A percentile compares a stretch with the other conserved stretches of the same genome.
Conservation (phyloP, 2,329 filamentous ascomycete species). For the Xylariaceae sp. region DNA sequence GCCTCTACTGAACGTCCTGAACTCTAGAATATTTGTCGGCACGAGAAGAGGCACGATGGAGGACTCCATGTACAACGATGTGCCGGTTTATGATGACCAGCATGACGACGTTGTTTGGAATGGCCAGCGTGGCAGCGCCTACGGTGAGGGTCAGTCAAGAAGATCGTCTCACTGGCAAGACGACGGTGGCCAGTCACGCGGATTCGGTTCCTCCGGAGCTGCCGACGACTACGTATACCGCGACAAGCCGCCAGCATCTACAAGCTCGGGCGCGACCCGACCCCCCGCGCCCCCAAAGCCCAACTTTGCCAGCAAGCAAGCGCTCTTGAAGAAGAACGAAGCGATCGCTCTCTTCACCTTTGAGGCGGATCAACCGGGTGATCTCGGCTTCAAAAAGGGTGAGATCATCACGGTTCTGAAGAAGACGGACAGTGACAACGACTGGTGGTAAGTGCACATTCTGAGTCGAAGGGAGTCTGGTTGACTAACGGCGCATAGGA, state of each 20-base stretch:
- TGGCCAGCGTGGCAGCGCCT: constrained; percentile 63
- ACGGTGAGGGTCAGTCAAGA: constrained; percentile 38
- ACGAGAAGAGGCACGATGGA: constrained; percentile 40
- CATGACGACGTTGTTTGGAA: constrained; percentile 85
- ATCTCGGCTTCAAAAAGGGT: constrained; percentile 94
- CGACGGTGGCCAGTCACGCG: constrained; percentile 56
- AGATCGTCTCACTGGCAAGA: constrained; percentile 66
- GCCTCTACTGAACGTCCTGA: constrained; percentile 78
- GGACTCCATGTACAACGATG: constrained; percentile 82
- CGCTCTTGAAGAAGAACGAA: constrained; percentile 63
- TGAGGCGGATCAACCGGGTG: constrained; percentile 86
- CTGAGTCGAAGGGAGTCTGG: neutral
- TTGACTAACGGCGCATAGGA: constrained; percentile 47
- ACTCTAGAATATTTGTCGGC: constrained; percentile 77
- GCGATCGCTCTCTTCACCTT: constrained; percentile 91
- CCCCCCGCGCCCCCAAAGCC: constrained; percentile 90
- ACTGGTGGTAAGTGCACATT: constrained; percentile 71
- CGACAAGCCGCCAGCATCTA: constrained; percentile 34
- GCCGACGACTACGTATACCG: constrained; percentile 44
- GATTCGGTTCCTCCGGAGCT: constrained; percentile 38
- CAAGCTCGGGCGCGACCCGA: constrained; percentile 59
- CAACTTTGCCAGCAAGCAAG: constrained; percentile 61
- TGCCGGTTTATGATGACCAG: constrained; percentile 77
- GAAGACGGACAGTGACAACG: constrained; percentile 86
- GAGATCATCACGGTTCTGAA: constrained; percentile 94